Evolutionary conservation across 352 stramenopile genomes (phyloP).

Genomic region (Phytophthora chlamydospora): DNA sequence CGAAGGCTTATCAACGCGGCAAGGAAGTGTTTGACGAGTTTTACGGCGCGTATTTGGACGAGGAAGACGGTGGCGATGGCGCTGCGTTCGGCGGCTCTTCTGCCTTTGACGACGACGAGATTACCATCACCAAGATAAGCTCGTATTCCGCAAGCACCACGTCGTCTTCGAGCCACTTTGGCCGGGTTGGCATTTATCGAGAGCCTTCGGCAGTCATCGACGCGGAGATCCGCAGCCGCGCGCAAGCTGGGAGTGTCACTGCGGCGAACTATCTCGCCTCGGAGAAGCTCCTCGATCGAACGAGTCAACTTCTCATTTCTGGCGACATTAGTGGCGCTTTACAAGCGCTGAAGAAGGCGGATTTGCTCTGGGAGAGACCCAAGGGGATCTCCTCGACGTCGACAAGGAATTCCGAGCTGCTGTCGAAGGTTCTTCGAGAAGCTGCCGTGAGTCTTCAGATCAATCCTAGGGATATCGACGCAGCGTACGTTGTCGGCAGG

Average conservation of each 20-base stretch:
- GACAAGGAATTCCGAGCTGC: slow-evolving; percentile 8
- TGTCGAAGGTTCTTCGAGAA: slow-evolving; percentile 28
- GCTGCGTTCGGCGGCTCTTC: not conserved
- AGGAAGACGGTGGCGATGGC: slow-evolving; percentile 5
- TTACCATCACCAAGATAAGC: slow-evolving; percentile 12
- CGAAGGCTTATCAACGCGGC: slow-evolving; percentile 14
- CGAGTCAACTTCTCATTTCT: slow-evolving; percentile 14
- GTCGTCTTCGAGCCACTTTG: slow-evolving; percentile 20
- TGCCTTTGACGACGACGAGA: slow-evolving; percentile 14
- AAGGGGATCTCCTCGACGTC: slow-evolving; percentile 15
- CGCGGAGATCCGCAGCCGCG: slow-evolving; percentile 30
- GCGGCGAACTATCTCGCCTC: slow-evolving; percentile 40
- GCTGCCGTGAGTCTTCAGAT: slow-evolving; percentile 29
- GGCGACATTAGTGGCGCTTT: slow-evolving; percentile 31
- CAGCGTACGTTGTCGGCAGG: slow-evolving; percentile 38
- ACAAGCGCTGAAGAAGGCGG: slow-evolving; percentile 27
- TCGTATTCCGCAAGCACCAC: slow-evolving; percentile 17
- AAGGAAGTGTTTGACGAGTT: slow-evolving; percentile 30
- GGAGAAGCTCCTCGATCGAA: slow-evolving; percentile 19
- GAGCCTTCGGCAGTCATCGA: slow-evolving; percentile 33
- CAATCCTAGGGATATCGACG: slow-evolving; percentile 34
- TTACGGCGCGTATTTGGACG: slow-evolving; percentile 31
- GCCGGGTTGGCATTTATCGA: slow-evolving; percentile 24
- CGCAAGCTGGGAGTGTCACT: slow-evolving; percentile 26
- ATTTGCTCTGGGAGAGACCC: slow-evolving; percentile 37